Evolutionary conservation across 1,139 yeast genomes (phyloP).

Genomic region (Yamadazyma sp.): DNA sequence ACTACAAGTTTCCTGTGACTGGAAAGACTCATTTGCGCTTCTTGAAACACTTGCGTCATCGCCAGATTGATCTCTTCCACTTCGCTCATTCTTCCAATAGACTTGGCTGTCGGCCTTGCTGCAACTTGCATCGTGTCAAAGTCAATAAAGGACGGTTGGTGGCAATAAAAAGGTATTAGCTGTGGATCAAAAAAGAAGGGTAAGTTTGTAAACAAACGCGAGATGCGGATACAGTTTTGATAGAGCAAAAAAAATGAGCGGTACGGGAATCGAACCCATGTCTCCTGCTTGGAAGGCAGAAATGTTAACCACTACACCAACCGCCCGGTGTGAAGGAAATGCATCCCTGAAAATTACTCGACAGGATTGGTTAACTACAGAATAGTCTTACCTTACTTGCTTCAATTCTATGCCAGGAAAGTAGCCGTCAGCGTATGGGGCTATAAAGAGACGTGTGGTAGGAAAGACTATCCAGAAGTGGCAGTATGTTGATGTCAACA

Average conservation of each 20-base stretch:
- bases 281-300: slow-evolving; percentile 79
- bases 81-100: slow-evolving; percentile 18
- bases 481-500: too few species aligned
- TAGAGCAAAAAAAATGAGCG: slow-evolving; percentile 49
- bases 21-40: slow-evolving; percentile 70
- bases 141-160: too few species aligned
- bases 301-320: slow-evolving; percentile 55
- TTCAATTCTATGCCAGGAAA: too few species aligned
- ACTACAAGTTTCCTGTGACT: slow-evolving; percentile 76
- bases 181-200: too few species aligned
- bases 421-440: too few species aligned
- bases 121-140: slow-evolving; percentile 7
- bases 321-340: slow-evolving; percentile 33
- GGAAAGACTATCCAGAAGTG: too few species aligned
- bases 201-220: slow-evolving; percentile 10
- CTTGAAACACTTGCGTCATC: slow-evolving; percentile 74
- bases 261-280: slow-evolving; percentile 84
- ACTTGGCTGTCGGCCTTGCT: slow-evolving; percentile 7
- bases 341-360: too few species aligned
- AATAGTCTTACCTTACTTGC: too few species aligned
- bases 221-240: neutral
- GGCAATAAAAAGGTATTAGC: neutral
- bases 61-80: slow-evolving; percentile 38
- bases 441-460: too few species aligned
- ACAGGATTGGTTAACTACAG: too few species aligned